Base-by-base conservation (phyloP, 768 basidiomycete genomes). In the Neoboletus brunneissimus region DNA sequence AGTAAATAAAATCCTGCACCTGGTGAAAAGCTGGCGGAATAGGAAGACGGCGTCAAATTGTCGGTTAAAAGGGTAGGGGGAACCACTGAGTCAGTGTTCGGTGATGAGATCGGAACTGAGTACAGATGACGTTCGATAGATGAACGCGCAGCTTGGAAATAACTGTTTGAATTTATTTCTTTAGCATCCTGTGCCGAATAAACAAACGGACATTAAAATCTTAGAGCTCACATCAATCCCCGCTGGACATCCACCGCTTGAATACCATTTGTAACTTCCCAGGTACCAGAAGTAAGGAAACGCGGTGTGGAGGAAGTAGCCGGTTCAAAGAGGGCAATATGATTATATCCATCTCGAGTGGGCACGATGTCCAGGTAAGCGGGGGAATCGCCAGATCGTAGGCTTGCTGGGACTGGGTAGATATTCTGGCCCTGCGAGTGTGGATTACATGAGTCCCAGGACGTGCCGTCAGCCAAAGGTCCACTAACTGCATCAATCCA, bases 281-380 rank as follows among this genome's bases (percentile, higher is more conserved):
- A 97, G 18, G 83, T 68, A 1, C 96, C 96, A 2, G 79, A 78
- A 1, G 96, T 98, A 38, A 99, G 76, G 77, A 92, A 99, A 34
- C 74, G 80, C 3, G 95, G 94, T 1, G 78, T 82, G 29, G 77
- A 72, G 18, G 87, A 79, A 57, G 79, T 81, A 4, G 88, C 84
- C 7, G 93, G 87, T 60, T 82, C 87, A 77, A 95, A 99, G 32
- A 94, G 80, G 0, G 96, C 97, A 64, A 99, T 86, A 67, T 98
- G 96, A 62, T 91, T 88, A 76, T 80, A 98, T 0, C 97, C 97
- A 5, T 89, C 84, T 25, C 75, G 64, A 31, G 81, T 85, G 10
- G 96, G 93, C 5, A 95, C 82, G 58, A 99, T 81, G 70, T 99
- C 97, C 48, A 99, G 80, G 72, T 98, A 99, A 16, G 89, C 90